These are phyloP conservation scores for Claviceps arundinis DNA, from an alignment of 2,329 filamentous ascomycete species.

Conservation along the genomic window DNA sequence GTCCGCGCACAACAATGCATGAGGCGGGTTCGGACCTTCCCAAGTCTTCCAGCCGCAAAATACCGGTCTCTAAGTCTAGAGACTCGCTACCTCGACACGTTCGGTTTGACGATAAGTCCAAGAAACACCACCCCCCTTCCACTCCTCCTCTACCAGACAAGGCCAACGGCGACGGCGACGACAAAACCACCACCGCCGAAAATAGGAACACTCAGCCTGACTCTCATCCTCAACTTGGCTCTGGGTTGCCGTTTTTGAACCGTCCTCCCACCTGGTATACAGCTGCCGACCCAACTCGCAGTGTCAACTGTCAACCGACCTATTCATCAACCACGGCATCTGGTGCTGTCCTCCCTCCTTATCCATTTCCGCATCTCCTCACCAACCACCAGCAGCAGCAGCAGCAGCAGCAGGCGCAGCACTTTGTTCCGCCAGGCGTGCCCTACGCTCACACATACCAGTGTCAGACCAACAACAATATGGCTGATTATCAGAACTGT, in stretches of 20 bases:
- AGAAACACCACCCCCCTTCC: neutral
- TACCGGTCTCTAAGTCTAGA: constrained; percentile 15
- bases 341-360: neutral
- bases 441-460: neutral
- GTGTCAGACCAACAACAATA: constrained; percentile 12
- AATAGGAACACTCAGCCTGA: constrained; percentile 6
- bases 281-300: constrained; percentile 21
- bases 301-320: constrained; percentile 8
- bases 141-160: neutral
- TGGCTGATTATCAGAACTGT: constrained; percentile 30
- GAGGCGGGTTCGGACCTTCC: constrained; percentile 11
- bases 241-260: constrained; percentile 9
- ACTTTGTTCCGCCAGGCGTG: neutral
- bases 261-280: constrained; percentile 18
- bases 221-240: constrained; percentile 9
- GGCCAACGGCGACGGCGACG: neutral
- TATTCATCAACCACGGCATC: constrained; percentile 1
- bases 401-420: constrained; percentile 7
- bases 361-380: constrained; percentile 3
- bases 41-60: constrained; percentile 18
- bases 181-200: neutral
- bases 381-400: constrained; percentile 8
- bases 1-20: constrained; percentile 11
- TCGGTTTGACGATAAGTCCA: constrained; percentile 13
- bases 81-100: constrained; percentile 19